Evolutionary conservation across 495 filamentous ascomycete species (phyloP).

Genomic region (Aspergillus cavernicola): DNA sequence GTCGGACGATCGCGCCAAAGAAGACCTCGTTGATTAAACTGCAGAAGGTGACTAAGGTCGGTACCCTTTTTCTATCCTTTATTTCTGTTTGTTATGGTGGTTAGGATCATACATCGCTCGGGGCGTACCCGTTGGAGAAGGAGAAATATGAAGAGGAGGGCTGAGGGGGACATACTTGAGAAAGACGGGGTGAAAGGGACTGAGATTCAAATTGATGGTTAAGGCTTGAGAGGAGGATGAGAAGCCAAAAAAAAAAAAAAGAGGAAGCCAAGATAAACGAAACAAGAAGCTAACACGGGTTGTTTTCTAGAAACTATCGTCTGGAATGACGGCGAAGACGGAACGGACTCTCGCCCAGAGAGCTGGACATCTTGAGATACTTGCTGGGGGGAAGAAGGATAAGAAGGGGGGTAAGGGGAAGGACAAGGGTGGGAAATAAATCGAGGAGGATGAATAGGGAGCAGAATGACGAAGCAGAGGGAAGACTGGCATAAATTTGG

Average conservation of each 20-base stretch:
- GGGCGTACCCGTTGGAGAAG: no score
- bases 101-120: neutral
- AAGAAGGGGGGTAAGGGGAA: slow-evolving; percentile 28
- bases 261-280: no score
- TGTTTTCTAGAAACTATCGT: slow-evolving; percentile 52
- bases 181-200: no score
- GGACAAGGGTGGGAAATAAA: slow-evolving; percentile 2
- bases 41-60: slow-evolving; percentile 60
- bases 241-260: no score
- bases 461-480: no score
- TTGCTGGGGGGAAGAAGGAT: slow-evolving; percentile 63
- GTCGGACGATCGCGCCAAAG: slow-evolving; percentile 64
- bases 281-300: no score
- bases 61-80: slow-evolving; percentile 7
- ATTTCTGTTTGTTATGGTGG: neutral
- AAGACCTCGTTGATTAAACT: slow-evolving; percentile 56
- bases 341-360: slow-evolving; percentile 63
- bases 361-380: slow-evolving; percentile 70
- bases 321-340: slow-evolving; percentile 60
- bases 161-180: no score
- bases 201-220: no score
- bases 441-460: neutral
- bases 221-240: no score
- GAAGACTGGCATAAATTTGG: no score
- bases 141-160: no score